These are phyloP conservation scores for Podospora fimiseda DNA, from an alignment of 495 filamentous ascomycete species.

Conservation along the genomic window DNA sequence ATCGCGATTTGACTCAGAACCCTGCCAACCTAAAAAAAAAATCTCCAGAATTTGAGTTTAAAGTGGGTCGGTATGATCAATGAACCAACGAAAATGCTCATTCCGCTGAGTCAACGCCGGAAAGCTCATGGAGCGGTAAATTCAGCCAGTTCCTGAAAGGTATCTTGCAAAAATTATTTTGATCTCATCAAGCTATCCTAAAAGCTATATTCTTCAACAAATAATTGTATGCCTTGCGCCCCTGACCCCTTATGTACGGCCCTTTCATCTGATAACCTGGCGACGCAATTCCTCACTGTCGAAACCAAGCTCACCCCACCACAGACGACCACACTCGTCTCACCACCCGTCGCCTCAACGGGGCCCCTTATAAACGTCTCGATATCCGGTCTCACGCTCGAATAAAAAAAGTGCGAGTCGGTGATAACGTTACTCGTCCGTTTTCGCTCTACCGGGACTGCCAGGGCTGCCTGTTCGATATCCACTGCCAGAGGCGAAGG, in stretches of 20 bases:
- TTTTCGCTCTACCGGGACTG: conserved; percentile 18
- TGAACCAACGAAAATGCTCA: not conserved
- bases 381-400: conserved; percentile 36
- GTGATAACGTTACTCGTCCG: conserved; percentile 25
- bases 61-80: not conserved
- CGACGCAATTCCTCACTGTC: conserved; percentile 59
- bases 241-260: conserved; percentile 88
- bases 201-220: conserved; percentile 46
- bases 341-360: conserved; percentile 70
- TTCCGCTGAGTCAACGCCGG: not conserved
- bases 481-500: conserved; percentile 10
- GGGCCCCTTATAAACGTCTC: conserved; percentile 38
- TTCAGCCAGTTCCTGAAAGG: not conserved
- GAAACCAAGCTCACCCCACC: conserved; percentile 63
- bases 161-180: no score
- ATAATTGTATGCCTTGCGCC: conserved; percentile 62
- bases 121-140: not conserved
- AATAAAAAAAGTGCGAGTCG: conserved; percentile 37
- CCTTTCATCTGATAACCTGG: conserved; percentile 70
- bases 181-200: no score
- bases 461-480: conserved; percentile 19
- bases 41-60: not conserved
- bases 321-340: conserved; percentile 78
- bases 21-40: not conserved
- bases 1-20: not conserved